These are phyloP conservation scores for Pseudonitzschia multistriata DNA, from an alignment of 108 stramenopile species.

Conservation along the genomic window DNA sequence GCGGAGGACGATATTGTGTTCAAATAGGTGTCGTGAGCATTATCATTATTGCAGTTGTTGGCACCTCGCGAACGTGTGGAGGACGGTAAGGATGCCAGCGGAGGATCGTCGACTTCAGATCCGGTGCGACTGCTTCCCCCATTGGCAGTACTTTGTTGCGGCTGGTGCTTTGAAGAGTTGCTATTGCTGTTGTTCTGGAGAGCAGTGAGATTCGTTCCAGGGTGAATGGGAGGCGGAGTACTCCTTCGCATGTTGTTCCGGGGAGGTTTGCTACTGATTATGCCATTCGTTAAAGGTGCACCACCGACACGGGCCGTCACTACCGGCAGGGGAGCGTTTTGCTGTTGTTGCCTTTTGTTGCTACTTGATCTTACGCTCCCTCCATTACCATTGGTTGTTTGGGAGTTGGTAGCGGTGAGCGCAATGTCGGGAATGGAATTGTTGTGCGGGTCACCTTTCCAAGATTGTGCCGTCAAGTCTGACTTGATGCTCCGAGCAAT, in stretches of 20 bases:
- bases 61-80: neutral
- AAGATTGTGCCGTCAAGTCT: slow-evolving; percentile 28
- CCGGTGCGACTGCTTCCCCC: neutral
- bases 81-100: neutral
- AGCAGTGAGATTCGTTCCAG: neutral
- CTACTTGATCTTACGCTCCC: slow-evolving; percentile 8
- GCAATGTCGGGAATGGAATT: slow-evolving; percentile 16
- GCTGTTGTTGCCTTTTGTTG: slow-evolving; percentile 4
- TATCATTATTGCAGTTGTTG: neutral
- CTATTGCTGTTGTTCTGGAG: neutral
- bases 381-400: slow-evolving; percentile 18
- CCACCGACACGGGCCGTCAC: slow-evolving; percentile 8
- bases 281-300: neutral
- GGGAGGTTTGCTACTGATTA: slow-evolving; percentile 1
- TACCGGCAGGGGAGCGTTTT: slow-evolving; percentile 22
- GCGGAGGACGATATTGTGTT: neutral
- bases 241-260: neutral
- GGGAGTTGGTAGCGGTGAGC: slow-evolving; percentile 17
- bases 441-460: slow-evolving; percentile 22
- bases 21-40: neutral
- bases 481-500: slow-evolving; percentile 29
- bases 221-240: slow-evolving; percentile 1
- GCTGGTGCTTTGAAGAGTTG: neutral
- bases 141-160: neutral
- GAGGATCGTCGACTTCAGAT: slow-evolving; percentile 9